Evolutionary conservation across 306 rosid species (phyloP), one percentile per base, ranked within the genome.

Genomic region (Spatholobus suberectus): DNA sequence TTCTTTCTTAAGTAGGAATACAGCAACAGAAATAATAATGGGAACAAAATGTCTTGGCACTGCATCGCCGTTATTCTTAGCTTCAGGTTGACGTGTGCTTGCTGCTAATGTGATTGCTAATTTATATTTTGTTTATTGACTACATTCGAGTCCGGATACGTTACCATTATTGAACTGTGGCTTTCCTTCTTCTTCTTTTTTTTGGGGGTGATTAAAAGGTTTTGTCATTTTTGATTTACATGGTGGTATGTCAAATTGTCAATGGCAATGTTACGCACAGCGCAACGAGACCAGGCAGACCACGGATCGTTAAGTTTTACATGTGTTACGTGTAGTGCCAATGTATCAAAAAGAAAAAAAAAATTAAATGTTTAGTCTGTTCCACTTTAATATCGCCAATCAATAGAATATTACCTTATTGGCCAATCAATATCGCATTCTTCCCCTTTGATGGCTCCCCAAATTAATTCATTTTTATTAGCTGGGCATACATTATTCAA

Each of bases 1-100:
- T 47, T 63, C 1, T 29, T 80, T 69, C 35, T 13, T 2, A 21
- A 65, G 65, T 71, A 21, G 62, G 71, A 70, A 76, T 81, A 78
- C 27, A 21, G 21, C 71, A 49, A 51, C 18, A 35, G 44, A 75
- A 70, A 26, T 9, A 12, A 76, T 62, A 68, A 38, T 38, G 61
- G 69, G 55, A 57, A 68, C 34, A 29, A 18, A 26, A 46, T 57
- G 70, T 49, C 27, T 52, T 34, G 67, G 52, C 57, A 71, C 14
- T 47, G 20, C 43, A 20, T 63, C 13, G 23, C n/a, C 78, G 1
- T 59, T 65, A 18, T 26, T 35, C 59, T 54, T 40, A 52, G 43
- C 72, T 54, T 32, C 2, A 76, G 41, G 71, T 79, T 73, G 63
- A 10, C 18, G 9, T 18, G 43, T 80, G 52, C 69, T 75, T 73